phyloP scores from a whole-genome alignment of 805 yeast genomes.

The Naumovozyma castellii region DNA sequence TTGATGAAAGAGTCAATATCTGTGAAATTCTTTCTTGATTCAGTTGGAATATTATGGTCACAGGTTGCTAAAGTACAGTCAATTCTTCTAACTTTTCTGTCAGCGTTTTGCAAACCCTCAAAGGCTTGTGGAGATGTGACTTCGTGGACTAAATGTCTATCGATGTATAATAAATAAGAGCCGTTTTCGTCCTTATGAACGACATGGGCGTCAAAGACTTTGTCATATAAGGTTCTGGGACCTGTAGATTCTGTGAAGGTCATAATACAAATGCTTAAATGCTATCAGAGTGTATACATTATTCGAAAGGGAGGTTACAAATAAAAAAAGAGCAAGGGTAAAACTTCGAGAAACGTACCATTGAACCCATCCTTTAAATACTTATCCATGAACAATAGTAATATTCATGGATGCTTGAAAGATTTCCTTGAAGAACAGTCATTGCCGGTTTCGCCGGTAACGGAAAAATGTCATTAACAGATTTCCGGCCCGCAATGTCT shows the following conservation, averaged over 20 bases:
- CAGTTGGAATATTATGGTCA: constrained; percentile 94
- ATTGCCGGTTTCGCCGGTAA: background rate
- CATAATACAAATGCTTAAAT: constrained; percentile 4
- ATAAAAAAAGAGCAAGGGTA: background rate
- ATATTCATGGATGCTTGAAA: no score
- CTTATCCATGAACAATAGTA: no score
- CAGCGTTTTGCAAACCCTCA: constrained; percentile 87
- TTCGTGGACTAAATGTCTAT: constrained; percentile 94
- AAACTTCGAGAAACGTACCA: background rate
- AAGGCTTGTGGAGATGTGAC: constrained; percentile 98
- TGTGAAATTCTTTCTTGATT: constrained; percentile 64
- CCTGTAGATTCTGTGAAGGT: constrained; percentile 3
- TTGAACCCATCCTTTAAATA: background rate
- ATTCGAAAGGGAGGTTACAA: background rate
- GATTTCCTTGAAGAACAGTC: no score
- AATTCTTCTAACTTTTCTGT: constrained; percentile 76
- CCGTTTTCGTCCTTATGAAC: constrained; percentile 85
- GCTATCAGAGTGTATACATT: background rate
- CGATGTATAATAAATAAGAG: constrained; percentile 78
- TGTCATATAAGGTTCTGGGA: constrained; percentile 80
- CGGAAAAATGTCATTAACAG: background rate
- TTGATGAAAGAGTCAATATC: constrained; percentile 69
- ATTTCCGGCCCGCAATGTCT: no score
- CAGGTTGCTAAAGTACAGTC: constrained; percentile 92
- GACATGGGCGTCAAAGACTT: constrained; percentile 87